Evolutionary conservation across 2,329 filamentous ascomycete genomes (phyloP).

Genomic region (Thelonectria discophora): DNA sequence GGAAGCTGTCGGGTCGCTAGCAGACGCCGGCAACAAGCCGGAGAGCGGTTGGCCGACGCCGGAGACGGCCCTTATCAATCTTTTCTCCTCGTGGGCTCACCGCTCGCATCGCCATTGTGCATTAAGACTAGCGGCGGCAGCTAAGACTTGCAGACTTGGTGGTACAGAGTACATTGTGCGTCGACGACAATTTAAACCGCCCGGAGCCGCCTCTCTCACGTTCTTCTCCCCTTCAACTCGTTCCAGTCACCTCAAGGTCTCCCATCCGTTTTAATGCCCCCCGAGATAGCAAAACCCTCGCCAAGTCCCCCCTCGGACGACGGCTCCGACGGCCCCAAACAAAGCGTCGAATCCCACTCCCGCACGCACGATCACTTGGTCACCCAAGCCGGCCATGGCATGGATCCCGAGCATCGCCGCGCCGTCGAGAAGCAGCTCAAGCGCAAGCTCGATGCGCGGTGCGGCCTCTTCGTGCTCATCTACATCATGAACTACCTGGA

Average conservation of each 20-base stretch:
- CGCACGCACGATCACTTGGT: neutral
- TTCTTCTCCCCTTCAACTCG: no score
- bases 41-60: neutral
- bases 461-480: slow-evolving; percentile 74
- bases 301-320: neutral
- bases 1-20: neutral
- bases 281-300: slow-evolving; percentile 8
- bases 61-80: neutral
- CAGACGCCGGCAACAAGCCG: neutral
- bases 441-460: slow-evolving; percentile 76
- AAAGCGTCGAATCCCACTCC: slow-evolving; percentile 13
- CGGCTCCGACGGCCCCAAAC: slow-evolving; percentile 5
- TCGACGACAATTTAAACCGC: neutral
- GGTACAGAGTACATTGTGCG: neutral
- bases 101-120: neutral
- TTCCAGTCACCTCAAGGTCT: neutral
- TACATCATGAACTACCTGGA: slow-evolving; percentile 80
- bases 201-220: neutral
- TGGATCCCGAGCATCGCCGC: slow-evolving; percentile 58
- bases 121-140: neutral
- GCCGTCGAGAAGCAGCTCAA: slow-evolving; percentile 71
- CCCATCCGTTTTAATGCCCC: slow-evolving; percentile 1
- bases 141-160: neutral
- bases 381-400: neutral
- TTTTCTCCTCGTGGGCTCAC: neutral